phyloP scores from a whole-genome alignment of 768 basidiomycete species.

The Gymnopilus junonius region DNA sequence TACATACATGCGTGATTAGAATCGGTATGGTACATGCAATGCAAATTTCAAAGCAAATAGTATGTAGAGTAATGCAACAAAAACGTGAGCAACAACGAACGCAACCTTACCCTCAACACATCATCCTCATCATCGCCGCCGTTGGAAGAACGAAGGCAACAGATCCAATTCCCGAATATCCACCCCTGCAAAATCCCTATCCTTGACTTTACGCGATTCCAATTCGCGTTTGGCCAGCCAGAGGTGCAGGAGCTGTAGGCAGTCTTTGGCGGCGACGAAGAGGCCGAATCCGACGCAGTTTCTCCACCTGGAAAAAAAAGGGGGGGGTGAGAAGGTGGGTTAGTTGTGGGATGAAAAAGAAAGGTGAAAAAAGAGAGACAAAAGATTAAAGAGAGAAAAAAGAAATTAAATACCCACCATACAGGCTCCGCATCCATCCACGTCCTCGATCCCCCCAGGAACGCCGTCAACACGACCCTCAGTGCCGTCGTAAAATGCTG shows the following conservation, averaged over 20 bases:
- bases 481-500: constrained; percentile 33
- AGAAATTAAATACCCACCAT: constrained; percentile 52
- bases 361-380: neutral
- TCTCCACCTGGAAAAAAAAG: constrained; percentile 51
- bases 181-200: constrained; percentile 73
- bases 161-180: constrained; percentile 70
- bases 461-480: constrained; percentile 46
- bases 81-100: too few relatives aligned
- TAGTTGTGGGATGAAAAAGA: neutral
- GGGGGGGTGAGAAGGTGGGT: neutral
- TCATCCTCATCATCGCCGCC: constrained; percentile 22
- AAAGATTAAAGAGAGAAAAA: constrained; percentile 10
- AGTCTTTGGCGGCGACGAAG: constrained; percentile 73
- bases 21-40: neutral
- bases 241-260: constrained; percentile 66
- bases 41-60: neutral
- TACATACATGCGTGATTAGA: neutral
- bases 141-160: constrained; percentile 35
- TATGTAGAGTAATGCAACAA: neutral
- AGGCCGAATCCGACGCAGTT: constrained; percentile 71
- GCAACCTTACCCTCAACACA: too few relatives aligned
- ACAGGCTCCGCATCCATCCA: constrained; percentile 76
- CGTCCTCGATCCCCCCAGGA: constrained; percentile 58
- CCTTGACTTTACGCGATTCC: constrained; percentile 69
- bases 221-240: constrained; percentile 75